Percentiles rank a stretch among this genome's conserved stretches.
Evolutionary conservation across 352 stramenopile species (phyloP).

Genomic region (Phytophthora sojae): DNA sequence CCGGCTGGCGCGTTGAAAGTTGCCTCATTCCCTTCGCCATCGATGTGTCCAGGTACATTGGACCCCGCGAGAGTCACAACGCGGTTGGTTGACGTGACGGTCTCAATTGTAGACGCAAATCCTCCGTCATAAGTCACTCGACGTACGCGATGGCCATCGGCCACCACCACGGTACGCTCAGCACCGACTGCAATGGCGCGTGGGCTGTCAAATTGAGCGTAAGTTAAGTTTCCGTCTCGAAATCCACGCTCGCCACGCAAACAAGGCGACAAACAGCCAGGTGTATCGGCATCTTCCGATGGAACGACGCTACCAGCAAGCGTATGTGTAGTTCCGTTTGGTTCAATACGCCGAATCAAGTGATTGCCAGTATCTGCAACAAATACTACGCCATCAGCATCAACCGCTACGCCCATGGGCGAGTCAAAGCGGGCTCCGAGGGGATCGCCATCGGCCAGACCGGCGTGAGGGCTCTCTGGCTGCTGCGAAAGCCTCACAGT

Average conservation of each 20-base stretch:
- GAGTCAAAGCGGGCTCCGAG: slow-evolving; percentile 91
- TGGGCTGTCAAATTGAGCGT: slow-evolving; percentile 93
- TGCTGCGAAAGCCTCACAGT: slow-evolving; percentile 45
- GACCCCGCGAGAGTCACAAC: slow-evolving; percentile 94
- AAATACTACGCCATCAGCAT: slow-evolving; percentile 85
- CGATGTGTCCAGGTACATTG: slow-evolving; percentile 64
- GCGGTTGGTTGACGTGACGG: slow-evolving; percentile 65
- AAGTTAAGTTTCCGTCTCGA: slow-evolving; percentile 87
- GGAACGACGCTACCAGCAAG: slow-evolving; percentile 67
- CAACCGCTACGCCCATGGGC: slow-evolving; percentile 90
- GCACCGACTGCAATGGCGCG: slow-evolving; percentile 89
- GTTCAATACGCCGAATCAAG: slow-evolving; percentile 89
- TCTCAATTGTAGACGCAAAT: slow-evolving; percentile 65
- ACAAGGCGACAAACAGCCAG: slow-evolving; percentile 91
- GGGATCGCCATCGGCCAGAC: slow-evolving; percentile 89
- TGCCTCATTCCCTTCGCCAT: slow-evolving; percentile 89
- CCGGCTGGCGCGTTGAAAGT: slow-evolving; percentile 91
- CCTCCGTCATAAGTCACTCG: slow-evolving; percentile 79
- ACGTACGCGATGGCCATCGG: slow-evolving; percentile 91
- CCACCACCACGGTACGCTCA: slow-evolving; percentile 88
- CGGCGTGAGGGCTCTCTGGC: slow-evolving; percentile 75
- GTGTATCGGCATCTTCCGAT: slow-evolving; percentile 68
- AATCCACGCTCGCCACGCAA: slow-evolving; percentile 89
- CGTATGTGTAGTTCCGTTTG: slow-evolving; percentile 65
- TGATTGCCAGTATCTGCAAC: slow-evolving; percentile 98